Conservation (phyloP, 2,329 filamentous ascomycete genomes). For the Lachnellula suecica region DNA sequence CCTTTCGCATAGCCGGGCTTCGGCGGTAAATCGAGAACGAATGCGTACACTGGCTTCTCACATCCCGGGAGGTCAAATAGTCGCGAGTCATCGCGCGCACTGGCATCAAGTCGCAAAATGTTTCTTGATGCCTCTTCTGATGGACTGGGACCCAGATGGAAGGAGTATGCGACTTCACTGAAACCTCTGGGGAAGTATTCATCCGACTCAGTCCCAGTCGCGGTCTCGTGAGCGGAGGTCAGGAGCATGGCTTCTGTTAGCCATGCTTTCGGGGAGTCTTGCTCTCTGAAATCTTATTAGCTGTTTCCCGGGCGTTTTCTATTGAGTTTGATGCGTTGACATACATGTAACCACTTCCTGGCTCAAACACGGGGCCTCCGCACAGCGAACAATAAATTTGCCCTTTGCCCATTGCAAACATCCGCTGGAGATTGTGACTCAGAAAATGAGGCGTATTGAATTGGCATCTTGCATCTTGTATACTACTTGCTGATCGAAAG, state of each 20-base stretch:
- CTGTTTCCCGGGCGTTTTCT: neutral
- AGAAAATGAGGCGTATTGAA: too few species aligned
- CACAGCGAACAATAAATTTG: neutral
- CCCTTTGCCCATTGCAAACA: neutral
- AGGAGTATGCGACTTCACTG: too few species aligned
- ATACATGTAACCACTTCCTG: neutral
- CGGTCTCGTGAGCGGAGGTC: neutral
- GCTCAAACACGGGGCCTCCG: neutral
- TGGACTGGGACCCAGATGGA: neutral
- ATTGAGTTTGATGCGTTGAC: neutral
- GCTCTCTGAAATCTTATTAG: too few species aligned
- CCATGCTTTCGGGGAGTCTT: neutral
- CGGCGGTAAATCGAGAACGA: neutral
- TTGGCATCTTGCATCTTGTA: too few species aligned
- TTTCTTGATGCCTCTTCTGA: neutral
- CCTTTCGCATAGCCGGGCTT: neutral
- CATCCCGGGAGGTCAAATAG: neutral
- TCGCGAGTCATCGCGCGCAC: neutral
- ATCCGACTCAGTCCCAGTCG: neutral
- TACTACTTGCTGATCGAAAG: too few species aligned
- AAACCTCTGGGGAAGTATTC: neutral
- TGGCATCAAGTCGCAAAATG: neutral
- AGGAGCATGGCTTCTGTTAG: neutral
- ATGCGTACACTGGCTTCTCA: neutral
- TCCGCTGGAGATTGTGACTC: too few species aligned